Base-by-base conservation (phyloP, 169 alveolate genomes). In the Plasmodium malariae region DNA sequence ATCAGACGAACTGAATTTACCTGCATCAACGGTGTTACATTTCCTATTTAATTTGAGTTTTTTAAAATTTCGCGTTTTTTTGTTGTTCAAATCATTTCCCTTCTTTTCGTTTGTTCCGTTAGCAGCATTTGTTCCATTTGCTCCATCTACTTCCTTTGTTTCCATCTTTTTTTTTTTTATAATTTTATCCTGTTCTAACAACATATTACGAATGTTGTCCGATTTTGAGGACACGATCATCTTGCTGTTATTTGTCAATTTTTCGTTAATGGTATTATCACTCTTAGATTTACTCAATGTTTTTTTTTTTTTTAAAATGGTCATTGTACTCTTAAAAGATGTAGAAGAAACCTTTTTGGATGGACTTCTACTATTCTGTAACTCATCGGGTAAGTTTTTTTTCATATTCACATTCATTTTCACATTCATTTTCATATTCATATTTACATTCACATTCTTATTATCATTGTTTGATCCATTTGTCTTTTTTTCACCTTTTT, bases 221-320 rank as follows among this genome's bases (percentile, higher is more conserved):
- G 90, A 80, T 55, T 80, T 80, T n/a, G 70, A 80, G 12, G 90
- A 67, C 26, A 21, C 55, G 21, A 55, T 34, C 0, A 59, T 55
- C 19, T 80, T 65, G 40, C 40, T 40, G 48, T 57, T 80, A 43
- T 51, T 55, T 65, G 19, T 21, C 2, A 4, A 24, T 40, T 57
- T 65, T 36, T 51, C 90, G 11, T 80, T 32, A 63, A 80, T 67
- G 59, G n/a, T n/a, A n/a, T 69, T 67, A 11, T 65, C 90, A 3
- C 83, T 51, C 57, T 80, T 80, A 26, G 80, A 80, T 43, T 80
- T 80, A 48, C 63, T 40, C 62, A 80, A 40, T 57, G 17, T 17
- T 80, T 80, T 67, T 51, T 80, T 67, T 43, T 76, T 76, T 40
- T 65, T 80, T 14, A 67, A 65, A 65, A 24, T 19, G 55, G 90